phyloP scores from a whole-genome alignment of 495 filamentous ascomycete species.

The Glutinoglossum americanum region DNA sequence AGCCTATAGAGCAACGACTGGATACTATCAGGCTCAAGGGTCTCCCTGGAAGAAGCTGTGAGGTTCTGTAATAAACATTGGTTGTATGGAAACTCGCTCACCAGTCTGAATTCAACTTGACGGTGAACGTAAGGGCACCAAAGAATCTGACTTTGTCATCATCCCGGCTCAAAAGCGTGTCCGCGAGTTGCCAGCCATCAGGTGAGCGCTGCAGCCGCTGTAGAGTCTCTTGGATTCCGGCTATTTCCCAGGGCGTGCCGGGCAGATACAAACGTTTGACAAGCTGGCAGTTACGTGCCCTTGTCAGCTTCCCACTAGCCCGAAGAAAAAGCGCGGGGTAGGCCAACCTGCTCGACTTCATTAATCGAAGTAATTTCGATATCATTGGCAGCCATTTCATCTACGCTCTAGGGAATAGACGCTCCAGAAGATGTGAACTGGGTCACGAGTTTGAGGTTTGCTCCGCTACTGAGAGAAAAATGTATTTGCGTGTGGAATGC shows the following conservation, averaged over 20 bases:
- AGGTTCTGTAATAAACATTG: constrained; percentile 3
- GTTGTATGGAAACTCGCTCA: constrained; percentile 14
- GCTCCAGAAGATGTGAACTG: background rate
- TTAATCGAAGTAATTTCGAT: background rate
- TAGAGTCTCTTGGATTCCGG: constrained; percentile 52
- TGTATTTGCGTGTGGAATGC: background rate
- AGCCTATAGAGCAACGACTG: constrained; percentile 45
- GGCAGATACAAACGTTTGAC: constrained; percentile 51
- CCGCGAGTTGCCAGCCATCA: constrained; percentile 68
- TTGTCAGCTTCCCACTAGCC: background rate
- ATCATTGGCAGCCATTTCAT: background rate
- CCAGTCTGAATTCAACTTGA: constrained; percentile 79
- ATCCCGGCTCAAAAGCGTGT: constrained; percentile 40
- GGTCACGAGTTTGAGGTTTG: background rate
- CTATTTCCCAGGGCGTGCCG: constrained; percentile 34
- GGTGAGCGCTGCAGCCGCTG: constrained; percentile 53
- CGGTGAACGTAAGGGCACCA: constrained; percentile 78
- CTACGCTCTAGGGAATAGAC: background rate
- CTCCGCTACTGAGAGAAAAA: background rate
- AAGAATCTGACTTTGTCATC: constrained; percentile 69
- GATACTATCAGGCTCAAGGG: constrained; percentile 37
- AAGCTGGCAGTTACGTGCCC: constrained; percentile 20
- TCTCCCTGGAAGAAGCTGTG: constrained; percentile 23
- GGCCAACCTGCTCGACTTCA: constrained; percentile 3
- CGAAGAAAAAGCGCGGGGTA: background rate